Percentiles rank a stretch among this genome's conserved stretches.
These are phyloP conservation scores for Malus orientalis DNA, from an alignment of 306 rosid genomes.

Conservation along the genomic window DNA sequence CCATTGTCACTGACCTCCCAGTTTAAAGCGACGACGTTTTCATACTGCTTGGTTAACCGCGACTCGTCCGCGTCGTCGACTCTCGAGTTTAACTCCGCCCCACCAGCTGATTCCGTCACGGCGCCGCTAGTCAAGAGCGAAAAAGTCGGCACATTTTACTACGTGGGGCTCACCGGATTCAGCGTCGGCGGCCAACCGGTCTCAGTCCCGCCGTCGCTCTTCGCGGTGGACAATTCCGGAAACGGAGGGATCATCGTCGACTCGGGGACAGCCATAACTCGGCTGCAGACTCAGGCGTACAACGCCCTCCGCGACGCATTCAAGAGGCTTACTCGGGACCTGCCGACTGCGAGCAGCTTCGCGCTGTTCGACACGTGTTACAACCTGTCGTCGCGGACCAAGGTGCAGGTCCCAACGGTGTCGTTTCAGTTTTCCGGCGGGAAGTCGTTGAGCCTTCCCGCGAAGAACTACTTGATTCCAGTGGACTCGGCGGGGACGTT, in stretches of 20 bases:
- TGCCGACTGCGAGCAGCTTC: conserved; percentile 24
- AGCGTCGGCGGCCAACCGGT: conserved; percentile 58
- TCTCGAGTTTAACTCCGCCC: conserved; percentile 76
- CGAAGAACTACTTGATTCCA: conserved; percentile 74
- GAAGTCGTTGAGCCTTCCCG: conserved; percentile 43
- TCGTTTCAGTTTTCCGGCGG: conserved; percentile 51
- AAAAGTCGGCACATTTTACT: conserved; percentile 49
- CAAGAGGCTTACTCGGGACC: conserved; percentile 29
- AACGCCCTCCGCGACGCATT: conserved; percentile 70
- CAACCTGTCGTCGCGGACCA: conserved; percentile 39
- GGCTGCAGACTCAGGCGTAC: conserved; percentile 54
- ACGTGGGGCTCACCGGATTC: conserved; percentile 48
- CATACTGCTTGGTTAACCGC: conserved; percentile 84
- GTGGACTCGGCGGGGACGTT: conserved; percentile 56
- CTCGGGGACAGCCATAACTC: conserved; percentile 79
- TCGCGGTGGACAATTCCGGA: conserved; percentile 38
- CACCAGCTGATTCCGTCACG: conserved; percentile 51
- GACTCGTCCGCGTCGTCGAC: conserved; percentile 59
- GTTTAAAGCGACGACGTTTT: conserved; percentile 65
- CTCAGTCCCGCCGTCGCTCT: conserved; percentile 39
- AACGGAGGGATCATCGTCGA: conserved; percentile 77
- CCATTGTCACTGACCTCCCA: conserved; percentile 47
- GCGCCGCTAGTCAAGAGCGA: conserved; percentile 34
- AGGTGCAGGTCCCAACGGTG: conserved; percentile 70
- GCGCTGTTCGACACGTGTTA: conserved; percentile 88